These are phyloP conservation scores for Chlorella sp. DNA, from an alignment of 139 green algal species.

Conservation along the genomic window DNA sequence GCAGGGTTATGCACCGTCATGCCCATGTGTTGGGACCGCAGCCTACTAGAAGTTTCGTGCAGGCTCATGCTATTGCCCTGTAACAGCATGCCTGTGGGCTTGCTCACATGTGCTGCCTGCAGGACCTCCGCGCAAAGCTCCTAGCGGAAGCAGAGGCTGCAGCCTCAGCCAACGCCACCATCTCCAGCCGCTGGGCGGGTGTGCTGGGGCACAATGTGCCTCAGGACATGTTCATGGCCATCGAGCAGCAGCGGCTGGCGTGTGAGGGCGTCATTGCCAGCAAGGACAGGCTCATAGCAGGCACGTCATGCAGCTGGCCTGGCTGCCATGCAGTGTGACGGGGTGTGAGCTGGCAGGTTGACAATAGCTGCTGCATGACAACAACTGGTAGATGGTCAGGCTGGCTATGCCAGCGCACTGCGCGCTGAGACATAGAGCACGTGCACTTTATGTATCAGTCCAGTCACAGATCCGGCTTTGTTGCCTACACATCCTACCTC, in stretches of 20 bases:
- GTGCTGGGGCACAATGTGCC: no score
- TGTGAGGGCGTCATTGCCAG: slow-evolving; percentile 56
- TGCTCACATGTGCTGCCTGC: no score
- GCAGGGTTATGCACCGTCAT: no score
- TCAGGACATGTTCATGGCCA: slow-evolving; percentile 61
- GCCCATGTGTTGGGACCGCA: no score
- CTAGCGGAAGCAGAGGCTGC: no score
- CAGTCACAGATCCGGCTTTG: background rate
- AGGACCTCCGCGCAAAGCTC: no score
- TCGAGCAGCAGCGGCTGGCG: slow-evolving; percentile 52
- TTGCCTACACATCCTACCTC: background rate
- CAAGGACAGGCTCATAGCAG: slow-evolving; percentile 61
- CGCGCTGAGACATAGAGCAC: background rate
- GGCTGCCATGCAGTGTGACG: background rate
- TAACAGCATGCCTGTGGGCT: no score
- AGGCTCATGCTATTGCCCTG: no score
- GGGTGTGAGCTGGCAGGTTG: background rate
- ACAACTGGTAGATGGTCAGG: no score
- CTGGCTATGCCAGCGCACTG: background rate
- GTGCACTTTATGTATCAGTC: background rate
- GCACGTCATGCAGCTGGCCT: background rate
- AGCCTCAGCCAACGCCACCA: no score
- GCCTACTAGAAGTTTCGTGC: no score
- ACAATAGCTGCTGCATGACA: background rate
- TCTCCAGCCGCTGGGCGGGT: no score